A percentile compares a stretch with the other conserved stretches of the same genome.
These are phyloP conservation scores for Penicillium mononematosum DNA, from an alignment of 495 filamentous ascomycete genomes.

Conservation along the genomic window DNA sequence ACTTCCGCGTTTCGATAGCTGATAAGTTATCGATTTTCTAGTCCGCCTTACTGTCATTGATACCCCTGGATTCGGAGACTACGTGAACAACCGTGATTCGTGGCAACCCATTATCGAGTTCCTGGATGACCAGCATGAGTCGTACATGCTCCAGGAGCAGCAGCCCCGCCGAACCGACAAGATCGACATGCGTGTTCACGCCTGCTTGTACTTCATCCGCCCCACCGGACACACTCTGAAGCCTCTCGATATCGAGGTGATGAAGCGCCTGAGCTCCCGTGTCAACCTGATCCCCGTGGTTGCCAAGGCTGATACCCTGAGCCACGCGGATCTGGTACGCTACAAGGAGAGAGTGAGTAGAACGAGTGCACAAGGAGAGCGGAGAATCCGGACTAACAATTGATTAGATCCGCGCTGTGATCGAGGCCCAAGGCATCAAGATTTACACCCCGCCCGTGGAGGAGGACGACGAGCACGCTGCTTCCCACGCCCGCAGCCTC, in stretches of 20 bases:
- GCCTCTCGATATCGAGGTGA: conserved; percentile 98
- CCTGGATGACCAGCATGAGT: conserved; percentile 99
- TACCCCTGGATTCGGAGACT: conserved; percentile 98
- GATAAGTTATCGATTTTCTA: conserved; percentile 40
- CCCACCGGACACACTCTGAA: conserved; percentile 98
- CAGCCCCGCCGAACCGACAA: conserved; percentile 96
- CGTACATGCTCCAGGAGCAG: conserved; percentile 99
- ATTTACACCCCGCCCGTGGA: conserved; percentile 97
- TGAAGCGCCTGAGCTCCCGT: conserved; percentile 96
- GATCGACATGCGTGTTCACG: conserved; percentile 98
- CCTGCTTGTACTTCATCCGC: conserved; percentile 98
- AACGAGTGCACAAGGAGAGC: conserved; percentile 2
- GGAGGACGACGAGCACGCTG: conserved; percentile 95
- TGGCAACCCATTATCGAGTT: conserved; percentile 99
- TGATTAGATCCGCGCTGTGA: conserved; percentile 80
- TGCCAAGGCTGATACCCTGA: conserved; percentile 97
- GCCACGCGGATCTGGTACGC: conserved; percentile 80
- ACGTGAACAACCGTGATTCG: conserved; percentile 99
- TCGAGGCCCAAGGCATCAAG: conserved; percentile 98
- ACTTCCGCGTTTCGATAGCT: conserved; percentile 8
- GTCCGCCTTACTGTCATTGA: conserved; percentile 98
- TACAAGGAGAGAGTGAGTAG: conserved; percentile 86
- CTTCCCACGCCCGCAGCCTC: conserved; percentile 86
- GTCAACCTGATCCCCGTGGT: conserved; percentile 98
- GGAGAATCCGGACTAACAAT: conserved; percentile 2